Percentiles rank a stretch among this genome's conserved stretches.
Evolutionary conservation across 2,329 filamentous ascomycete species (phyloP).

Genomic region (Polytolypa hystricis): DNA sequence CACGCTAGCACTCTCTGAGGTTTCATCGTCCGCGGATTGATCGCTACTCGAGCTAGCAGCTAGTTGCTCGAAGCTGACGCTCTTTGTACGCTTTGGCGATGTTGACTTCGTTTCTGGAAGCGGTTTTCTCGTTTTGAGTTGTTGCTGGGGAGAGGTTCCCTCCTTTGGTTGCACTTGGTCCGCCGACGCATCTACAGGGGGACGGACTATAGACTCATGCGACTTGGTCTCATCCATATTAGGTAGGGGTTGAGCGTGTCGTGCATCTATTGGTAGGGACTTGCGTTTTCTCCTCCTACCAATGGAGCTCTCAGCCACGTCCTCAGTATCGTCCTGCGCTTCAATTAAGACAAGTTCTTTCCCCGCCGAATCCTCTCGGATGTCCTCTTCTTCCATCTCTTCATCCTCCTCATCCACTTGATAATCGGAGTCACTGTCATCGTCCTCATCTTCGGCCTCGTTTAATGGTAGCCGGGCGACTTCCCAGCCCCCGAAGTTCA

Average conservation of each 20-base stretch:
- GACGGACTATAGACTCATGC: too few species aligned
- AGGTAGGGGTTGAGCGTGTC: too few species aligned
- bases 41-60: conserved; percentile 4
- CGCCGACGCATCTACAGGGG: too few species aligned
- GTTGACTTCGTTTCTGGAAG: conserved; percentile 13
- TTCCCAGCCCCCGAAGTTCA: conserved; percentile 20
- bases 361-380: conserved; percentile 18
- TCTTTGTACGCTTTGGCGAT: conserved; percentile 21
- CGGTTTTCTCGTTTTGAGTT: conserved; percentile 8
- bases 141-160: background rate
- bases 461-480: conserved; percentile 14
- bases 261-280: too few species aligned
- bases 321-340: conserved; percentile 19
- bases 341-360: conserved; percentile 12
- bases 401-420: conserved; percentile 5
- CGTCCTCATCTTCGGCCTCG: conserved; percentile 18
- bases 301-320: conserved; percentile 18
- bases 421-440: conserved; percentile 20
- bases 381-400: conserved; percentile 20
- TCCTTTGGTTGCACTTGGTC: too few species aligned
- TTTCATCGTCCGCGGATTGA: conserved; percentile 8
- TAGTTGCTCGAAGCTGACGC: conserved; percentile 23
- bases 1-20: conserved; percentile 10
- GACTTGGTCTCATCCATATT: too few species aligned
- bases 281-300: too few species aligned